phyloP scores from a whole-genome alignment of 352 stramenopile species.

The Globisporangium parvum region DNA sequence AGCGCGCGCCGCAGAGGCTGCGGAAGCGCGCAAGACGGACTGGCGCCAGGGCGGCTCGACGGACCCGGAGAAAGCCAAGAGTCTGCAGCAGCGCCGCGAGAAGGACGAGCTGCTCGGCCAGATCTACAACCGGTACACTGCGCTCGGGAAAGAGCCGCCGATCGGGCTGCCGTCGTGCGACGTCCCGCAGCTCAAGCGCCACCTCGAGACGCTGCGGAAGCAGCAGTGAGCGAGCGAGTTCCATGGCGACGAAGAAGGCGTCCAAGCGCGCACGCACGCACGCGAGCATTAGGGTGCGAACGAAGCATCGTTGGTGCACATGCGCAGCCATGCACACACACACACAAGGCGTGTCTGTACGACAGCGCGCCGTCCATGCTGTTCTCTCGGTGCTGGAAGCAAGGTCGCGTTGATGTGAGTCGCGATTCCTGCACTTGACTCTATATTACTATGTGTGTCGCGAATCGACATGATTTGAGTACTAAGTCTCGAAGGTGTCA shows the following conservation, averaged over 20 bases:
- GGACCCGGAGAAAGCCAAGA: constrained; percentile 62
- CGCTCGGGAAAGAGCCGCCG: constrained; percentile 64
- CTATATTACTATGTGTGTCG: no score
- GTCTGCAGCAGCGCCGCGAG: constrained; percentile 55
- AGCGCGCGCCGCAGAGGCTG: constrained; percentile 48
- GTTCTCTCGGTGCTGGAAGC: no score
- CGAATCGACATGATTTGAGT: no score
- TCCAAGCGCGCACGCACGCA: no score
- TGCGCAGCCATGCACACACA: no score
- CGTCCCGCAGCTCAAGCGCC: constrained; percentile 64
- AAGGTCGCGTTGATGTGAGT: no score
- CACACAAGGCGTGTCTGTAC: no score
- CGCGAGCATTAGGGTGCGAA: no score
- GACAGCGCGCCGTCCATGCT: no score
- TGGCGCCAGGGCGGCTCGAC: constrained; percentile 68
- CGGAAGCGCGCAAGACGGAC: constrained; percentile 54
- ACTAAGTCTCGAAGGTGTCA: no score
- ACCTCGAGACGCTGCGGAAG: constrained; percentile 61
- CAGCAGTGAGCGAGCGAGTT: neutral
- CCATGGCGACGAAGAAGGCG: neutral
- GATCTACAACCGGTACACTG: constrained; percentile 76
- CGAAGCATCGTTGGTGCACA: no score
- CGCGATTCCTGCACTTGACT: no score
- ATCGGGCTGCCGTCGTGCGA: constrained; percentile 79
- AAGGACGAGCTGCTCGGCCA: constrained; percentile 83